A percentile compares a stretch with the other conserved stretches of the same genome.
These are phyloP conservation scores for Annona cherimola DNA, from an alignment of 164 flowering plant species.

Conservation along the genomic window DNA sequence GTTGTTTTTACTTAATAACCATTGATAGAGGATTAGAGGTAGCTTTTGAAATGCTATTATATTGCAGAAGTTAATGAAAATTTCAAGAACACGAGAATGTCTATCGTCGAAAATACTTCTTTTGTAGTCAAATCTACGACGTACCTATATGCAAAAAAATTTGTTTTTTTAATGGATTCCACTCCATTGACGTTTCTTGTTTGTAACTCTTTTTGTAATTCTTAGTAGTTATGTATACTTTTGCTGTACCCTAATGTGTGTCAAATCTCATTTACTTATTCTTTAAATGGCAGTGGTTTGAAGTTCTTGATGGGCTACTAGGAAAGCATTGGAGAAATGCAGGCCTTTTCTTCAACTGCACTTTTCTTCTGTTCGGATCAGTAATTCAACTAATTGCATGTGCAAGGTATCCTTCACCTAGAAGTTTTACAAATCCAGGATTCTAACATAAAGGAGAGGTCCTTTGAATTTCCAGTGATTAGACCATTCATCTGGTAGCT, in stretches of 20 bases:
- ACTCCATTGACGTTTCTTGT: too few relatives aligned
- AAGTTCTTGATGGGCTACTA: slow-evolving; percentile 77
- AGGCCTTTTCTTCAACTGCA: slow-evolving; percentile 76
- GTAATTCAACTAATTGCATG: slow-evolving; percentile 87
- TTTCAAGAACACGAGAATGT: too few relatives aligned
- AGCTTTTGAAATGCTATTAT: too few relatives aligned
- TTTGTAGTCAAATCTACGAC: too few relatives aligned
- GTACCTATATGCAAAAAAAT: too few relatives aligned
- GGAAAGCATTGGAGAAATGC: slow-evolving; percentile 72
- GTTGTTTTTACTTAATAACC: too few relatives aligned
- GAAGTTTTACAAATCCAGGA: neutral
- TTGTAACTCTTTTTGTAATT: too few relatives aligned
- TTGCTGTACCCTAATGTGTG: neutral
- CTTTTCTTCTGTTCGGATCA: slow-evolving; percentile 77
- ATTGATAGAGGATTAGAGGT: too few relatives aligned
- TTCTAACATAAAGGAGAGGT: neutral
- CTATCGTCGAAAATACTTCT: too few relatives aligned
- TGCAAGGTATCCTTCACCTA: slow-evolving; percentile 50
- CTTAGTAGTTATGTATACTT: too few relatives aligned
- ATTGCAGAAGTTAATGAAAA: too few relatives aligned
- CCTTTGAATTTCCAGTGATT: neutral
- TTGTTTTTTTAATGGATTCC: too few relatives aligned
- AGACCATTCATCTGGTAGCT: neutral
- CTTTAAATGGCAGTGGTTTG: slow-evolving; percentile 61
- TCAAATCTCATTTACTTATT: neutral